Percentiles rank a stretch among this genome's conserved stretches.
Conservation (phyloP, 441 rosid genomes). For the Biscutella laevigata region DNA sequence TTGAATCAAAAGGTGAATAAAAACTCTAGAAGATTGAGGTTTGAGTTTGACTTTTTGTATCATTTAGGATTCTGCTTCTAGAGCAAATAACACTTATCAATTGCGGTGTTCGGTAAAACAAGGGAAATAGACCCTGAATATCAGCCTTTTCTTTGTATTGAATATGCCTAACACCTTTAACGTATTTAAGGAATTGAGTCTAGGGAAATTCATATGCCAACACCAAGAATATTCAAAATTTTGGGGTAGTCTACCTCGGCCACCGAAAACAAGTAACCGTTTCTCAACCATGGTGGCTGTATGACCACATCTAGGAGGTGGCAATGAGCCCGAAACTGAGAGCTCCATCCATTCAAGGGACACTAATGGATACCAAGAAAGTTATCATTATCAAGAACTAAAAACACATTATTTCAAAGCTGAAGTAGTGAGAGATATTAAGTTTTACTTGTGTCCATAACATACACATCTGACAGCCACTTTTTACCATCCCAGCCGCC, state of each 20-base stretch:
- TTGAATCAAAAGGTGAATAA: background rate
- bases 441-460: conserved; percentile 82
- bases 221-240: background rate
- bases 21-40: background rate
- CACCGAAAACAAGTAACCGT: conserved; percentile 89
- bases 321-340: conserved; percentile 64
- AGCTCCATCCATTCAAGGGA: conserved; percentile 97
- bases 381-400: conserved; percentile 1
- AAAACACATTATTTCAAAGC: background rate
- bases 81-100: background rate
- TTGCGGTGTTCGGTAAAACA: background rate
- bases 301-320: conserved; percentile 98
- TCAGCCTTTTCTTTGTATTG: background rate
- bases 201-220: background rate
- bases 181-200: background rate
- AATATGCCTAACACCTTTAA: conserved; percentile 4
- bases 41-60: background rate
- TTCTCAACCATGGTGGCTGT: conserved; percentile 97
- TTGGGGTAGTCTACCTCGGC: conserved; percentile 56
- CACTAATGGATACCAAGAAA: conserved; percentile 41
- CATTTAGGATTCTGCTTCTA: background rate
- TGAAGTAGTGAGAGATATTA: conserved; percentile 14
- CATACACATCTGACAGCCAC: conserved; percentile 94
- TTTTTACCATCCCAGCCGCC: conserved; percentile 99
- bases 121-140: background rate